Base-by-base conservation (phyloP, 352 stramenopile species). In the Phytopythium montanum region DNA sequence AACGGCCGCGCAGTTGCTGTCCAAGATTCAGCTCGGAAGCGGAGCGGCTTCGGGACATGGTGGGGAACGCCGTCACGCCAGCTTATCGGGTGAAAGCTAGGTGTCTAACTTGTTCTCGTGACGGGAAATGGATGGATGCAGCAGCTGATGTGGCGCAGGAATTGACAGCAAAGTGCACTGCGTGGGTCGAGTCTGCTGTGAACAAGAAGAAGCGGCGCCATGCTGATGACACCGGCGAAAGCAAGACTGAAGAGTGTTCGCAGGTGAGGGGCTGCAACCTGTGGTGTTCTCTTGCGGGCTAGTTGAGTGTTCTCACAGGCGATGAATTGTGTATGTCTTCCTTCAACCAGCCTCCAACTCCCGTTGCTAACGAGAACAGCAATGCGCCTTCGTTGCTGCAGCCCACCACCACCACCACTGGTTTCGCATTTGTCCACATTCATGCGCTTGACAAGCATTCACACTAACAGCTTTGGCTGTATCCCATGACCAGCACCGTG, bases 201-300 rank as follows among this genome's bases (percentile, higher is more conserved):
- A 85, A 73, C 60, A 87, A 87, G 45, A 65, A 71, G 13, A 82
- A 85, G 45, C 76, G 69, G 46, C 53, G 29, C 5, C 48, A 70
- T 12, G 18, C 31, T 16, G 63, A 33, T n/a, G 25, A 54, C 18
- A 41, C 25, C 50, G 5, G 44, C 41, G 29, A 26, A 6, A 16
- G 48, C 26, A 62, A 70, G 29, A 39, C 14, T 46, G 33, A 26
- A 21, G n/a, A 46, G 29, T 25, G 31, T 2, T 3, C 25, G 2
- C 52, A 18, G 28, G 31, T 48, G 12, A 44, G 21, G 13, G 25
- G 10, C 26, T 2, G 1, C 8, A 28, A 8, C 4, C n/a, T 6
- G 4, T 49, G 42, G 6, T 28, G 8, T 51, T 31, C 26, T 18
- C 42, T 18, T 3, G 12, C 44, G 6, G n/a, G 7, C 5, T 21